Evolutionary conservation across 2,329 filamentous ascomycete genomes (phyloP).

Genomic region (Hymenoscyphus fraxineus): DNA sequence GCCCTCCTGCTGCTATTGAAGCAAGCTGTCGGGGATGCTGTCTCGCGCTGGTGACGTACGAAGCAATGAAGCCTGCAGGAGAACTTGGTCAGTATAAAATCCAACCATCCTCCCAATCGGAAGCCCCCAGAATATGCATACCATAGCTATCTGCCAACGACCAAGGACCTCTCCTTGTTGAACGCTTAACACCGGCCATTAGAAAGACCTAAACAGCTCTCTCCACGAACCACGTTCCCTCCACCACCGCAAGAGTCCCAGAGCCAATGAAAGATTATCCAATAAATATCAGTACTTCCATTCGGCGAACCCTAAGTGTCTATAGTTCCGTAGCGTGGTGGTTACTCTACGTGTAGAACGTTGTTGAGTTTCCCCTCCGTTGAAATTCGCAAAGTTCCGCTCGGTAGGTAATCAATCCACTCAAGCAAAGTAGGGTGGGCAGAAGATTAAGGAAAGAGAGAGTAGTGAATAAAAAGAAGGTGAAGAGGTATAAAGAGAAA

Average conservation of each 20-base stretch:
- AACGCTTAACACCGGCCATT: neutral
- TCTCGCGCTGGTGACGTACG: slow-evolving; percentile 25
- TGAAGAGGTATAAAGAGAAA: neutral
- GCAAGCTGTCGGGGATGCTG: neutral
- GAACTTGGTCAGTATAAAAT: neutral
- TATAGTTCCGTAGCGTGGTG: neutral
- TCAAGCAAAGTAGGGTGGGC: neutral
- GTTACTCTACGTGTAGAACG: neutral
- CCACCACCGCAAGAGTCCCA: slow-evolving; percentile 9
- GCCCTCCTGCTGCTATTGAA: neutral
- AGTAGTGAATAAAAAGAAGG: neutral
- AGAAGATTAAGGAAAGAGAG: neutral
- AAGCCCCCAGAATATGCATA: slow-evolving; percentile 10
- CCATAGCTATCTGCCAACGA: slow-evolving; percentile 35
- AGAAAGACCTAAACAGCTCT: neutral
- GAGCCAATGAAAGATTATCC: slow-evolving; percentile 16
- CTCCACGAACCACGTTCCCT: neutral
- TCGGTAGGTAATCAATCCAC: neutral
- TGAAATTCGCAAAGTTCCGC: neutral
- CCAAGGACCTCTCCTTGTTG: slow-evolving; percentile 19
- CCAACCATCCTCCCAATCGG: neutral
- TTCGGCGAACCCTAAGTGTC: slow-evolving; percentile 6
- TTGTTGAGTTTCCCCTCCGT: neutral
- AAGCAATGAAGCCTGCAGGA: slow-evolving; percentile 31
- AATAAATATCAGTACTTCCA: slow-evolving; percentile 13